Evolutionary conservation across 2,329 filamentous ascomycete species (phyloP), one percentile per base, ranked within the genome.

Genomic region (Diplodia seriata): DNA sequence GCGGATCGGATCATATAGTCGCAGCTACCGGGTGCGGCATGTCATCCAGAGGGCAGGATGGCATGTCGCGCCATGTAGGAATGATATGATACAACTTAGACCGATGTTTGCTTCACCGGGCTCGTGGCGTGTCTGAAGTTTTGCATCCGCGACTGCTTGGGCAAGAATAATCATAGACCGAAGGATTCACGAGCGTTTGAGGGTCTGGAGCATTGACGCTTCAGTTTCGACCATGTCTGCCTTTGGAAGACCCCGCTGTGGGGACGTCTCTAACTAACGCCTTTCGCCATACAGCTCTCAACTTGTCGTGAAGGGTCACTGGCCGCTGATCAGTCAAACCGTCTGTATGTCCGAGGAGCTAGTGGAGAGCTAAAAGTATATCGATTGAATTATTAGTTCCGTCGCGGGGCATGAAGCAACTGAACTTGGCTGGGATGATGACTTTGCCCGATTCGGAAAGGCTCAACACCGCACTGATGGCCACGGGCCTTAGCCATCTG

Each of bases 1-100:
- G 59, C 47, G 59, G 59, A 49, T 38, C 26, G 36, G 38, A 47
- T 43, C 36, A 62, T 50, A 29, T 43, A 43, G 29, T 20, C 14
- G 26, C 38, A 43, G 23, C 40, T 50, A 61, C 38, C 4, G 11
- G 40, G 55, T 23, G 6, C 20, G 31, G 18, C 15, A 36, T 26
- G 43, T 38, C 59, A 18, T 63, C 59, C 59, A 63, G 59, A 63
- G 59, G 59, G 59, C 59, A 63, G 59, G 59, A 63, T 18, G 59
- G 9, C 43, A 50, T 63, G 18, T 8, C 40, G 14, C 15, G 9
- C 18, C 18, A 38, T 63, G 59, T 63, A 38, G 47, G 31, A 63
- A 51, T 63, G 59, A 29, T n/a, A 63, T 29, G 31, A 63, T 63
- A 38, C 29, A 51, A 38, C 12, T 36, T 29, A 38, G 23, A 36